These are phyloP conservation scores for Phytopythium mirpurense DNA, from an alignment of 352 stramenopile species.

Conservation along the genomic window DNA sequence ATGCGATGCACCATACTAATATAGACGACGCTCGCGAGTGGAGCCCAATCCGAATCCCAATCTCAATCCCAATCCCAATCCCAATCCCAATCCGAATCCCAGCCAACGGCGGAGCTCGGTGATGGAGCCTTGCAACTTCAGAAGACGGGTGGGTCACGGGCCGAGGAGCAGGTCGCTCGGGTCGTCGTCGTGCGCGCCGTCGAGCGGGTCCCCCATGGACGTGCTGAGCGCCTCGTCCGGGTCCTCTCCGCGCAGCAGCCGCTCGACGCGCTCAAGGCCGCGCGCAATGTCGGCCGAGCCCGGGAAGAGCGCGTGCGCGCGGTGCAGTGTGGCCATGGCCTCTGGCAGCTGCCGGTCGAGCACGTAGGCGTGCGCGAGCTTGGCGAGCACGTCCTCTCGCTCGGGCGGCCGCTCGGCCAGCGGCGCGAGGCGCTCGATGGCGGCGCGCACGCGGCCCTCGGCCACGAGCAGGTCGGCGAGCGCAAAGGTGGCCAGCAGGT, in stretches of 20 bases:
- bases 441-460: slow-evolving; percentile 41
- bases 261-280: slow-evolving; percentile 69
- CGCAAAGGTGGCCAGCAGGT: slow-evolving; percentile 58
- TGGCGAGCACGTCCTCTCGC: slow-evolving; percentile 66
- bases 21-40: no score
- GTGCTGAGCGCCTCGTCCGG: slow-evolving; percentile 53
- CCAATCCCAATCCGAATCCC: no score
- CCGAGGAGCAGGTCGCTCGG: slow-evolving; percentile 41
- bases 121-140: no score
- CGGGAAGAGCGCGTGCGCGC: slow-evolving; percentile 55
- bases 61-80: no score
- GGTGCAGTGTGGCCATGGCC: slow-evolving; percentile 66
- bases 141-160: slow-evolving; percentile 16
- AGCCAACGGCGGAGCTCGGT: no score
- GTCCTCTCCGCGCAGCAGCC: slow-evolving; percentile 74
- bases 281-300: slow-evolving; percentile 39
- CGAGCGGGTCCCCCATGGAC: slow-evolving; percentile 49
- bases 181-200: slow-evolving; percentile 48
- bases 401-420: slow-evolving; percentile 38
- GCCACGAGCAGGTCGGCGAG: slow-evolving; percentile 61
- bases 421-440: slow-evolving; percentile 45
- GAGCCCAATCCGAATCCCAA: no score
- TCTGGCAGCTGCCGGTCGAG: slow-evolving; percentile 64
- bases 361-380: slow-evolving; percentile 69
- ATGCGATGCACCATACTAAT: no score